These are phyloP conservation scores for Thelonectria blattea DNA, from an alignment of 2,329 filamentous ascomycete genomes.

Conservation along the genomic window DNA sequence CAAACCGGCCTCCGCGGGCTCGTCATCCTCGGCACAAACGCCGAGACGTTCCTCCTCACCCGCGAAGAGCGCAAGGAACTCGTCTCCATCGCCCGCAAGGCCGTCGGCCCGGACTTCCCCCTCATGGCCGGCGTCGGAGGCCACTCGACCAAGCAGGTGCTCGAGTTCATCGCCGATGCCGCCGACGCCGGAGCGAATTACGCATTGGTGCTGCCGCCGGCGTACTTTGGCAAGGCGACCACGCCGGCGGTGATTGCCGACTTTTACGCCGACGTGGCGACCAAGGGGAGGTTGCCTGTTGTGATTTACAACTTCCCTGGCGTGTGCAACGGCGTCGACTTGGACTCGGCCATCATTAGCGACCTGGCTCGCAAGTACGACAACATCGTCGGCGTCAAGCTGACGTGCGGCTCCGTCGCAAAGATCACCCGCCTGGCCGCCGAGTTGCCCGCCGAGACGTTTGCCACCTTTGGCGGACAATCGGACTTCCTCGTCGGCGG, in stretches of 20 bases:
- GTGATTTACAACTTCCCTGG: conserved; percentile 73
- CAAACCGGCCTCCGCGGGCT: conserved; percentile 56
- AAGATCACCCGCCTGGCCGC: conserved; percentile 69
- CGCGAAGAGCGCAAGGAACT: conserved; percentile 63
- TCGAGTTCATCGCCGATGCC: conserved; percentile 67
- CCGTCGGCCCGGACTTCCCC: conserved; percentile 84
- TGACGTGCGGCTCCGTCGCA: conserved; percentile 75
- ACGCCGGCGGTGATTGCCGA: conserved; percentile 61
- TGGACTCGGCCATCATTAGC: conserved; percentile 66
- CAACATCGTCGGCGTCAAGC: conserved; percentile 73
- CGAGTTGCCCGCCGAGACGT: conserved; percentile 57
- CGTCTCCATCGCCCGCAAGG: conserved; percentile 69
- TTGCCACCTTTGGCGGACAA: conserved; percentile 74
- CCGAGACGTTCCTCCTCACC: conserved; percentile 62
- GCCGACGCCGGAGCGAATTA: conserved; percentile 66
- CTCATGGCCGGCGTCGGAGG: conserved; percentile 75
- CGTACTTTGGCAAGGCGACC: conserved; percentile 69
- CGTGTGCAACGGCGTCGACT: conserved; percentile 72
- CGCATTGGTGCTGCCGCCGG: conserved; percentile 65
- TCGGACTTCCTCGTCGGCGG: conserved; percentile 74
- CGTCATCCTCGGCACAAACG: conserved; percentile 62
- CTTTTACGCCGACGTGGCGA: conserved; percentile 65
- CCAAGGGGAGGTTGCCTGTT: conserved; percentile 59
- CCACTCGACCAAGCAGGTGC: conserved; percentile 68
- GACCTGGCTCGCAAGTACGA: conserved; percentile 35